Conservation (phyloP, 208 protist species). For the Trypanosoma caninum region DNA sequence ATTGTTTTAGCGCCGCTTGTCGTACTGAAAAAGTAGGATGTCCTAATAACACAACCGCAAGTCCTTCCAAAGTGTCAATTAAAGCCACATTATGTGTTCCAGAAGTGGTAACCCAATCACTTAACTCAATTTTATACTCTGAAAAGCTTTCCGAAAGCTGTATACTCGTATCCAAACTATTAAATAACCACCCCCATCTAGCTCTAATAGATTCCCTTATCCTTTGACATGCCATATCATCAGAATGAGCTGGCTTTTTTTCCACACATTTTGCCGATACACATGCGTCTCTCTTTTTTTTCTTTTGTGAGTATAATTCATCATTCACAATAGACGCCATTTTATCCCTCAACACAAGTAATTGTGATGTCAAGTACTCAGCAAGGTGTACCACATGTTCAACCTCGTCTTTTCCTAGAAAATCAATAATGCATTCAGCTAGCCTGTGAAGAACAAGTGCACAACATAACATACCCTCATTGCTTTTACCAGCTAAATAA, state of each 20-base stretch:
- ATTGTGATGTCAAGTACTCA: slow-evolving; percentile 7
- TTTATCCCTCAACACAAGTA: slow-evolving; percentile 2
- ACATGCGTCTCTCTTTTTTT: background rate
- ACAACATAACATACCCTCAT: slow-evolving; percentile 5
- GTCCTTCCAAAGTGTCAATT: slow-evolving; percentile 21
- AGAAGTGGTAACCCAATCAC: slow-evolving; percentile 14
- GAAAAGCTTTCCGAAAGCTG: background rate
- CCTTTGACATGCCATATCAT: background rate
- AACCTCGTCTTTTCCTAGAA: slow-evolving; percentile 13
- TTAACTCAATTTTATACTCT: background rate
- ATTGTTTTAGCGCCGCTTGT: slow-evolving; percentile 1
- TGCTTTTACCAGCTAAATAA: slow-evolving; percentile 6
- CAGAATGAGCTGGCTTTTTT: background rate
- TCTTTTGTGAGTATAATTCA: background rate
- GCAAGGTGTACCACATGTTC: slow-evolving; percentile 9
- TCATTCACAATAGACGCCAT: slow-evolving; percentile 16
- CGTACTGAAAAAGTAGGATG: slow-evolving; percentile 8
- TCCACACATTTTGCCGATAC: background rate
- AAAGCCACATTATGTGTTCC: background rate
- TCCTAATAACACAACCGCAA: slow-evolving; percentile 18
- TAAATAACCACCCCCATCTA: slow-evolving; percentile 23
- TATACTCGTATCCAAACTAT: slow-evolving; percentile 7
- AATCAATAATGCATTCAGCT: slow-evolving; percentile 21
- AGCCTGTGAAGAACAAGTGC: slow-evolving; percentile 20
- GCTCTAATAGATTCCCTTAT: background rate